Conservation (phyloP, 495 filamentous ascomycete genomes). For the Daldinia concentrica region DNA sequence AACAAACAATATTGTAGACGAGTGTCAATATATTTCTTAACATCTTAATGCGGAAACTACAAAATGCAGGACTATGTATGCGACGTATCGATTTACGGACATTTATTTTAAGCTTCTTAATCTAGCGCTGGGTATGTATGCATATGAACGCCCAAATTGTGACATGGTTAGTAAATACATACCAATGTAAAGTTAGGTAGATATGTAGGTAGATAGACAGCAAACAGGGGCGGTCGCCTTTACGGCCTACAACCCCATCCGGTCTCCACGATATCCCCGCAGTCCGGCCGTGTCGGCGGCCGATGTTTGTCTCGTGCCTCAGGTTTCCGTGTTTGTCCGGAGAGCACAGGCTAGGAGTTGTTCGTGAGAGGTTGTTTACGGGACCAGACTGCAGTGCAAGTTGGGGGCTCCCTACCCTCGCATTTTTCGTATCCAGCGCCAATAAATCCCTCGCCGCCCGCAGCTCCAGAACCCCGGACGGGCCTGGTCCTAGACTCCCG, state of each 20-base stretch:
- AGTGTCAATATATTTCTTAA: constrained; percentile 2
- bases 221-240: constrained; percentile 20
- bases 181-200: neutral
- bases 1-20: neutral
- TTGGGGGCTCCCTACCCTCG: neutral
- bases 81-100: neutral
- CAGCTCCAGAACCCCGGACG: constrained; percentile 11
- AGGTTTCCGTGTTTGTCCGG: constrained; percentile 5
- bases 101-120: neutral
- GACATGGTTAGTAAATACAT: constrained; percentile 1
- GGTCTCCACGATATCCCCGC: constrained; percentile 22
- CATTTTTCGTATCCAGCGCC: neutral
- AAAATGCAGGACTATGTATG: constrained; percentile 1
- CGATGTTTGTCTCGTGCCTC: constrained; percentile 28
- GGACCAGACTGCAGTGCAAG: neutral
- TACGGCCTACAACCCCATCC: constrained; percentile 15
- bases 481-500: constrained; percentile 22
- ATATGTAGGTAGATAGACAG: constrained; percentile 16
- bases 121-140: neutral
- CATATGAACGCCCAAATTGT: constrained; percentile 3
- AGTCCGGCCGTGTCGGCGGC: constrained; percentile 30
- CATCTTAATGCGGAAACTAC: constrained; percentile 2
- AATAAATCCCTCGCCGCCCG: constrained; percentile 1
- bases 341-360: constrained; percentile 8
- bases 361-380: neutral